phyloP scores from a whole-genome alignment of 805 yeast genomes.

The Starmera pachycereana region DNA sequence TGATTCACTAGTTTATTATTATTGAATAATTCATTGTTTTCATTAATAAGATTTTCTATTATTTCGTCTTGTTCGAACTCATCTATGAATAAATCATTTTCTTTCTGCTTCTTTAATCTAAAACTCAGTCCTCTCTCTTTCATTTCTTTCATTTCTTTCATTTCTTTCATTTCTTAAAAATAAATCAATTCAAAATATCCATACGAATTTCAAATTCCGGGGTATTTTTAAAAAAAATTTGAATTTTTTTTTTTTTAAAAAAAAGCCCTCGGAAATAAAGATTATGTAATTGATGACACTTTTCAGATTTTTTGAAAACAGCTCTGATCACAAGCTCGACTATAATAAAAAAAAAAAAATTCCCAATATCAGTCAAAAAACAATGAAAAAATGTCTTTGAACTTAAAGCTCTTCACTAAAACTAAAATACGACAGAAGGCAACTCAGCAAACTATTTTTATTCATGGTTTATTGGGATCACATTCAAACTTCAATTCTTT shows the following conservation, averaged over 20 bases:
- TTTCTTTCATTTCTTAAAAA: conserved; percentile 9
- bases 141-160: conserved; percentile 15
- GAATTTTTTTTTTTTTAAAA: too few relatives aligned
- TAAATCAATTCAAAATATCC: too few relatives aligned
- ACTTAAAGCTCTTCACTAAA: conserved; percentile 1
- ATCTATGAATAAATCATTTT: conserved; percentile 12
- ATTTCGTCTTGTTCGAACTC: conserved; percentile 22
- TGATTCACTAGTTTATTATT: conserved; percentile 13
- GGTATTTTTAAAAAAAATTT: too few relatives aligned
- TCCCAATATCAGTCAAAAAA: neutral
- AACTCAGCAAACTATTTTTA: conserved; percentile 25
- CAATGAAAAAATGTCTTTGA: neutral
- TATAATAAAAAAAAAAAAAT: too few relatives aligned
- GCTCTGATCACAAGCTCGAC: too few relatives aligned
- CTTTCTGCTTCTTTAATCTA: conserved; percentile 1
- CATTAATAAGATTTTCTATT: conserved; percentile 16
- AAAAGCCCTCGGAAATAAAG: too few relatives aligned
- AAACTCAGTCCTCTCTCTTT: conserved; percentile 4
- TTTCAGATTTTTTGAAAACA: too few relatives aligned
- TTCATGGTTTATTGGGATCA: conserved; percentile 46
- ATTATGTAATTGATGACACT: too few relatives aligned
- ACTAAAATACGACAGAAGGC: neutral
- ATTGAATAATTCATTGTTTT: conserved; percentile 5
- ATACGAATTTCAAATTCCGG: too few relatives aligned
- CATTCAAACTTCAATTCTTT: conserved; percentile 28